A percentile compares a stretch with the other conserved stretches of the same genome.
These are phyloP conservation scores for Mycogone perniciosa DNA, from an alignment of 2,329 filamentous ascomycete genomes.

Conservation along the genomic window DNA sequence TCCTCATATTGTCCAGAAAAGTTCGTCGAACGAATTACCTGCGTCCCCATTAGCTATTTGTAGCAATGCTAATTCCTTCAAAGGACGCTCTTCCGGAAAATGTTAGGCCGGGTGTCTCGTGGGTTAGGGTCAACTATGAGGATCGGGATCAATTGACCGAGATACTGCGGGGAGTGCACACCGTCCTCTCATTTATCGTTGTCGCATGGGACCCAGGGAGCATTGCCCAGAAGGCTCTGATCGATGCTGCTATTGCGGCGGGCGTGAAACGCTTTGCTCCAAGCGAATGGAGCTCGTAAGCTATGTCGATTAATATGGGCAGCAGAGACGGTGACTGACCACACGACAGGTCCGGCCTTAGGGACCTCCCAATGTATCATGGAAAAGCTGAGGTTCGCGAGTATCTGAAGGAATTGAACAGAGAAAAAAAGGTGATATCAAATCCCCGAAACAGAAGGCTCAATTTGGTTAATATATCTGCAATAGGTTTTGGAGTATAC, in stretches of 20 bases:
- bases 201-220: constrained; percentile 26
- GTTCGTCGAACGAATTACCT: constrained; percentile 22
- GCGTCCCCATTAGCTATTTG: too few relatives aligned
- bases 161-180: constrained; percentile 41
- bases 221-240: constrained; percentile 35
- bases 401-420: constrained; percentile 47
- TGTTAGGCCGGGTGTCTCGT: constrained; percentile 26
- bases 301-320: constrained; percentile 4
- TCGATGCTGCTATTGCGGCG: constrained; percentile 51
- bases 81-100: not conserved
- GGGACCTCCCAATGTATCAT: constrained; percentile 25
- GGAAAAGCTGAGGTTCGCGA: constrained; percentile 43
- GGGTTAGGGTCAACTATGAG: constrained; percentile 40
- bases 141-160: constrained; percentile 25
- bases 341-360: constrained; percentile 35
- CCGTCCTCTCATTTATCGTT: constrained; percentile 46
- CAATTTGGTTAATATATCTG: not conserved
- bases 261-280: constrained; percentile 56
- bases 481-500: constrained; percentile 46
- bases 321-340: constrained; percentile 7
- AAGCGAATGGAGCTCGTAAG: constrained; percentile 48
- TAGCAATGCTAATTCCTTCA: not conserved
- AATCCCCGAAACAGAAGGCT: not conserved
- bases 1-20: constrained; percentile 44
- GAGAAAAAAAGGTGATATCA: constrained; percentile 30